phyloP scores from a whole-genome alignment of 805 yeast genomes.

The Phaffomyces opuntiae region DNA sequence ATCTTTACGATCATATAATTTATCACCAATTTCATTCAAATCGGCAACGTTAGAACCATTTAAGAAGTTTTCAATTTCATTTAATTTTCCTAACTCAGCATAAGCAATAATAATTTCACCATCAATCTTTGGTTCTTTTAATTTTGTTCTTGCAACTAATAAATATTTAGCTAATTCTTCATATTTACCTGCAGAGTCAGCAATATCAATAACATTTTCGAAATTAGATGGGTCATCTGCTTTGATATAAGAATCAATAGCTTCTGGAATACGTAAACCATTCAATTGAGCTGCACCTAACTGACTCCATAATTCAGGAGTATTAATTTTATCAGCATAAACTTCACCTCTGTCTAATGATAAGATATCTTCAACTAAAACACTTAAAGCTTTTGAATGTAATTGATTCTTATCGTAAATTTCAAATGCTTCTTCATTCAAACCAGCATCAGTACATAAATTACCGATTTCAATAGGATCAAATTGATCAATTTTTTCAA shows the following conservation, averaged over 20 bases:
- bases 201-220: conserved; percentile 86
- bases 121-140: conserved; percentile 89
- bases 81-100: conserved; percentile 68
- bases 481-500: conserved; percentile 84
- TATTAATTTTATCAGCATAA: conserved; percentile 84
- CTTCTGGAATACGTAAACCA: conserved; percentile 86
- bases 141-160: conserved; percentile 83
- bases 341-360: conserved; percentile 92
- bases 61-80: conserved; percentile 80
- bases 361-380: conserved; percentile 86
- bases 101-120: conserved; percentile 85
- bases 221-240: conserved; percentile 89
- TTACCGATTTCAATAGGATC: conserved; percentile 94
- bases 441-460: conserved; percentile 79
- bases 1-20: conserved; percentile 69
- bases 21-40: conserved; percentile 87
- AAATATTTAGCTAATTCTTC: conserved; percentile 86
- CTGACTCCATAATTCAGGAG: conserved; percentile 87
- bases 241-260: conserved; percentile 84
- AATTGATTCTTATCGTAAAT: conserved; percentile 81
- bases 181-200: conserved; percentile 93
- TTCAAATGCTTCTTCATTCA: conserved; percentile 91
- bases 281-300: conserved; percentile 94
- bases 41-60: conserved; percentile 90
- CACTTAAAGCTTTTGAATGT: conserved; percentile 75